A percentile compares a stretch with the other conserved stretches of the same genome.
phyloP scores from a whole-genome alignment of 2,329 filamentous ascomycete genomes.

The Scorias spongiosa region DNA sequence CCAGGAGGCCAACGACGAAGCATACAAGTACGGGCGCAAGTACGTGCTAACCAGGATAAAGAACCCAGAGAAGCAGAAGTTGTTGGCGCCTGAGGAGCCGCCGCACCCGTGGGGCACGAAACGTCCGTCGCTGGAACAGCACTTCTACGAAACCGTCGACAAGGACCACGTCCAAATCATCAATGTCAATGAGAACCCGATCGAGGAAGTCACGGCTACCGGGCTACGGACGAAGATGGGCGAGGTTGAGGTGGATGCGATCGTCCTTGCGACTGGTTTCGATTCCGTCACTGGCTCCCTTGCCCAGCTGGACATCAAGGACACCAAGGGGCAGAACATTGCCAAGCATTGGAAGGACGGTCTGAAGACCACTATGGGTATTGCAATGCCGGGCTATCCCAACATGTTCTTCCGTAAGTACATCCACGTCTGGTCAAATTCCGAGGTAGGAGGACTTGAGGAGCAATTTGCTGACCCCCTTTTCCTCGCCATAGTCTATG shows the following conservation, averaged over 20 bases:
- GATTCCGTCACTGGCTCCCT: conserved; percentile 24
- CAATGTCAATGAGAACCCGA: conserved; percentile 25
- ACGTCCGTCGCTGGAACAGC: conserved; percentile 28
- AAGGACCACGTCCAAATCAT: conserved; percentile 25
- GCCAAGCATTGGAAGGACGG: conserved; percentile 29
- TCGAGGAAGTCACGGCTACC: conserved; percentile 23
- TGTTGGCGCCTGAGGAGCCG: conserved; percentile 38
- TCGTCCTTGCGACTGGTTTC: conserved; percentile 30
- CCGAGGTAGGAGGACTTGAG: background rate
- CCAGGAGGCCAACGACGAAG: conserved; percentile 23
- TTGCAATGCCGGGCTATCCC: conserved; percentile 16
- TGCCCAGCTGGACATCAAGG: conserved; percentile 21
- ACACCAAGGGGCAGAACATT: conserved; percentile 22
- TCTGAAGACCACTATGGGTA: conserved; percentile 27
- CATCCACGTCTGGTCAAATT: conserved; percentile 1
- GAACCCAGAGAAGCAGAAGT: conserved; percentile 33
- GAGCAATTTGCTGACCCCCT: background rate
- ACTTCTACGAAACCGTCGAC: conserved; percentile 30
- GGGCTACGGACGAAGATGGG: conserved; percentile 27
- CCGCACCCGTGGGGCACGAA: conserved; percentile 34
- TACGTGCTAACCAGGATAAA: conserved; percentile 32
- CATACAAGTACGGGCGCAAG: conserved; percentile 23
- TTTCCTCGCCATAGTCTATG: conserved; percentile 22
- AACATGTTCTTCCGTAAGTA: conserved; percentile 22
- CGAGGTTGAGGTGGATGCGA: conserved; percentile 24